Percentiles rank a stretch among this genome's conserved stretches.
phyloP scores from a whole-genome alignment of 1,284 basidiomycete species.

The Leccinum fallax region DNA sequence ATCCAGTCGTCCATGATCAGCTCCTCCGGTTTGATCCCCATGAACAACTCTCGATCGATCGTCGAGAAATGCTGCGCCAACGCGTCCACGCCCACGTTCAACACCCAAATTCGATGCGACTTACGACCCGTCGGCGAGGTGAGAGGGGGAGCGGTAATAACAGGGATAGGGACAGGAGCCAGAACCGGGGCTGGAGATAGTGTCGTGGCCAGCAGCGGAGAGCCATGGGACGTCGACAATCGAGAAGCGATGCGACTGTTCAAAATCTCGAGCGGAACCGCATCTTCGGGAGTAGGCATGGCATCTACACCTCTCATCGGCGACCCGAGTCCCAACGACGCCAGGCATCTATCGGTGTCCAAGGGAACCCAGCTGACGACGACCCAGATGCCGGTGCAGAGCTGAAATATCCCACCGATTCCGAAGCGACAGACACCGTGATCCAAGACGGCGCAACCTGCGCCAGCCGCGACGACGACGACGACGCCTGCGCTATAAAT shows the following conservation, averaged over 20 bases:
- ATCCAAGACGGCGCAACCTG: slow-evolving; percentile 23
- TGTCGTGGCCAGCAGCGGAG: slow-evolving; percentile 8
- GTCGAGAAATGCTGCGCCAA: too few species aligned
- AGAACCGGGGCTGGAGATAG: not conserved
- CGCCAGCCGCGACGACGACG: not conserved
- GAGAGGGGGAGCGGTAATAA: slow-evolving; percentile 22
- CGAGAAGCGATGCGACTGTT: slow-evolving; percentile 54
- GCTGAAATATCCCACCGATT: slow-evolving; percentile 25
- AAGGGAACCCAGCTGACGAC: slow-evolving; percentile 14
- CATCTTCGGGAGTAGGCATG: slow-evolving; percentile 60
- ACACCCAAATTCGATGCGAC: slow-evolving; percentile 34
- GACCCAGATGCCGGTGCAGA: slow-evolving; percentile 11
- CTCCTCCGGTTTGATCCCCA: slow-evolving; percentile 82
- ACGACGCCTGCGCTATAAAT: not conserved
- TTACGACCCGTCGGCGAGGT: slow-evolving; percentile 37
- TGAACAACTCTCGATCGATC: slow-evolving; percentile 62
- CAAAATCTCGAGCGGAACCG: slow-evolving; percentile 65
- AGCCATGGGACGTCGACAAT: slow-evolving; percentile 40
- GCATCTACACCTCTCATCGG: slow-evolving; percentile 43
- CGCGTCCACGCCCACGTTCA: too few species aligned
- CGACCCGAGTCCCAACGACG: slow-evolving; percentile 22
- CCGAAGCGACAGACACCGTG: slow-evolving; percentile 24
- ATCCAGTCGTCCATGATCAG: slow-evolving; percentile 54
- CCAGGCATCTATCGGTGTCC: slow-evolving; percentile 18
- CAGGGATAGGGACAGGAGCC: not conserved